These are phyloP conservation scores for Fusarium solani-melongenae DNA, from an alignment of 2,329 filamentous ascomycete species.

Conservation along the genomic window DNA sequence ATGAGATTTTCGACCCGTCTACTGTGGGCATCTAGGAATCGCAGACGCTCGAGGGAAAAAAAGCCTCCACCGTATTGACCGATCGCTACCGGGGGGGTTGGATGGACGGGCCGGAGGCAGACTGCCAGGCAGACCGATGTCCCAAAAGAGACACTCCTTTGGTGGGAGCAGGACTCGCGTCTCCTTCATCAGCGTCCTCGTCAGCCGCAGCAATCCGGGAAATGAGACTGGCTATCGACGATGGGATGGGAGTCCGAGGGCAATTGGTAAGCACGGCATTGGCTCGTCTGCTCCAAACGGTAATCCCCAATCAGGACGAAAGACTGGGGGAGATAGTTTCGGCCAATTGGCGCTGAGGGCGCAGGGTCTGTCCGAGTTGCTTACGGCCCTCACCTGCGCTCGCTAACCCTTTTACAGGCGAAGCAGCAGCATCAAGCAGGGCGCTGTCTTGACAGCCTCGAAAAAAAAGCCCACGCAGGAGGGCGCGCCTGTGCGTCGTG, in stretches of 20 bases:
- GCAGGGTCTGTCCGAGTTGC: conserved; percentile 29
- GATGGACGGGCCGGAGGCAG: conserved; percentile 31
- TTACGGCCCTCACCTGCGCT: conserved; percentile 22
- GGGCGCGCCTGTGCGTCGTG: neutral
- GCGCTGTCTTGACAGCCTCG: neutral
- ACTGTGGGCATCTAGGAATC: conserved; percentile 20
- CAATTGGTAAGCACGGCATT: conserved; percentile 37
- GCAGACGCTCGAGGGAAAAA: conserved; percentile 11
- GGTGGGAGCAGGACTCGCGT: conserved; percentile 21
- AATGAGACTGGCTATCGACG: conserved; percentile 30
- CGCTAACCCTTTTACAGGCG: conserved; percentile 7
- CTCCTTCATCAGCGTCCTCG: conserved; percentile 32
- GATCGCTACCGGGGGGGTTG: conserved; percentile 20
- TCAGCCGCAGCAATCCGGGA: conserved; percentile 28
- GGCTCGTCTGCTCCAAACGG: conserved; percentile 7
- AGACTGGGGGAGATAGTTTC: conserved; percentile 15
- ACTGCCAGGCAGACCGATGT: conserved; percentile 32
- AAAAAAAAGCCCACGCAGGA: neutral
- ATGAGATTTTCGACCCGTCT: neutral
- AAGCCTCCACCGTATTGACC: conserved; percentile 19
- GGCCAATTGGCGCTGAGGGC: conserved; percentile 27
- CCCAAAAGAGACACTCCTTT: conserved; percentile 7
- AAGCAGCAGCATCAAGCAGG: neutral
- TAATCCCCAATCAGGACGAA: conserved; percentile 28
- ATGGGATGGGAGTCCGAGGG: conserved; percentile 2